Percentiles rank a stretch among this genome's conserved stretches.
phyloP scores from a whole-genome alignment of 331 rosid genomes.

The Quercus tomentella region DNA sequence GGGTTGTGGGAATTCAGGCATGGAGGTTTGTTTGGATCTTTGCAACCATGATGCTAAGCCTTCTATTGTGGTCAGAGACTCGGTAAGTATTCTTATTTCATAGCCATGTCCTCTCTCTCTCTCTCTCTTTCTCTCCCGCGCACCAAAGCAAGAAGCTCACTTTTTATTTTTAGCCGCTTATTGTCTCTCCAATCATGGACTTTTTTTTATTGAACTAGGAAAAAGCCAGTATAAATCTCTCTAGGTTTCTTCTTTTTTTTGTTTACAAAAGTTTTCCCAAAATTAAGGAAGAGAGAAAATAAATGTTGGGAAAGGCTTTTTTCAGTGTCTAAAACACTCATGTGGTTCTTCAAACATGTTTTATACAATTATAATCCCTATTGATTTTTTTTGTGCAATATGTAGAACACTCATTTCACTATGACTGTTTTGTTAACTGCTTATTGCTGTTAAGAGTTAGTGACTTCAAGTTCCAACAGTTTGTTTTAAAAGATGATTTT shows the following conservation, averaged over 20 bases:
- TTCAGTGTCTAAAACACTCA: background rate
- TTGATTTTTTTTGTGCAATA: background rate
- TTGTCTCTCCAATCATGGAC: constrained; percentile 28
- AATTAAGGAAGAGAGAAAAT: background rate
- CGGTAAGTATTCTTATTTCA: constrained; percentile 43
- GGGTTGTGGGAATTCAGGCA: constrained; percentile 99
- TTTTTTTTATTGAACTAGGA: constrained; percentile 13
- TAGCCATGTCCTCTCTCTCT: background rate
- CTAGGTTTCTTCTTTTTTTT: constrained; percentile 9
- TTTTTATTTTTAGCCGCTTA: background rate
- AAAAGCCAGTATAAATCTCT: constrained; percentile 1
- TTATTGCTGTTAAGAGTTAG: background rate
- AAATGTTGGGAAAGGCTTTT: background rate
- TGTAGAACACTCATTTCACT: background rate
- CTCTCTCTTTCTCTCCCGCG: background rate
- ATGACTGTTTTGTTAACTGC: too few relatives aligned
- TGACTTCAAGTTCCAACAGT: constrained; percentile 51
- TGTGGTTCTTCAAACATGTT: background rate
- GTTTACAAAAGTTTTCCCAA: background rate
- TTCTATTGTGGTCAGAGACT: constrained; percentile 80
- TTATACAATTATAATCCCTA: background rate
- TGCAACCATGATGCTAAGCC: constrained; percentile 76
- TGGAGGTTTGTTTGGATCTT: constrained; percentile 98
- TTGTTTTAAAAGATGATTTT: constrained; percentile 8
- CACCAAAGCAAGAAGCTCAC: background rate